A percentile compares a stretch with the other conserved stretches of the same genome.
Conservation (phyloP, 352 stramenopile species). For the Nannochloropsis limnetica region DNA sequence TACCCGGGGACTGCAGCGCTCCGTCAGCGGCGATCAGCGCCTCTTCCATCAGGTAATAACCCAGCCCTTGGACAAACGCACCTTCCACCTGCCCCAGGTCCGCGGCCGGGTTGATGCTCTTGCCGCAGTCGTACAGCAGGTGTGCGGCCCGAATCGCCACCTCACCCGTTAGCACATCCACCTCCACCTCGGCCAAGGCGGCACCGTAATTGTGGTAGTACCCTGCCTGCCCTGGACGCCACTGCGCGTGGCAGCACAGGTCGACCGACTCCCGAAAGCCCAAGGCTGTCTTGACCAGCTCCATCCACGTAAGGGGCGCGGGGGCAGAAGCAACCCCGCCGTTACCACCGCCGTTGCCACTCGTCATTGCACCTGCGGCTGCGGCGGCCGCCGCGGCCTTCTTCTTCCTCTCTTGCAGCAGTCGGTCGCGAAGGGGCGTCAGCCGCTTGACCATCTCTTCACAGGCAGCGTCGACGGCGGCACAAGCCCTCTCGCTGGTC, state of each 20-base stretch:
- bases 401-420: neutral
- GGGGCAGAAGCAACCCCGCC: neutral
- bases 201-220: constrained; percentile 58
- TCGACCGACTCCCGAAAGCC: constrained; percentile 18
- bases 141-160: constrained; percentile 53
- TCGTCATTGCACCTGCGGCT: neutral
- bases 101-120: constrained; percentile 55
- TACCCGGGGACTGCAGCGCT: constrained; percentile 49
- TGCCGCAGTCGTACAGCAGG: constrained; percentile 58
- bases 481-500: constrained; percentile 58
- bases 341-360: neutral
- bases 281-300: neutral
- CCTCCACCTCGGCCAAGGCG: constrained; percentile 52
- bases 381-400: neutral
- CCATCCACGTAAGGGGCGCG: neutral
- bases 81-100: constrained; percentile 62
- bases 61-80: constrained; percentile 57
- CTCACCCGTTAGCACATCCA: constrained; percentile 59
- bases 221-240: constrained; percentile 57
- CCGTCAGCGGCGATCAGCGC: constrained; percentile 40
- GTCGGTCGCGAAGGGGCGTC: neutral
- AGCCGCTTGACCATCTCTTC: constrained; percentile 55
- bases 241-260: constrained; percentile 35
- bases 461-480: constrained; percentile 53
- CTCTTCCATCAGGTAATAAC: constrained; percentile 57